Conservation (phyloP, 768 basidiomycete species). For the Psilocybe subaeruginosa region DNA sequence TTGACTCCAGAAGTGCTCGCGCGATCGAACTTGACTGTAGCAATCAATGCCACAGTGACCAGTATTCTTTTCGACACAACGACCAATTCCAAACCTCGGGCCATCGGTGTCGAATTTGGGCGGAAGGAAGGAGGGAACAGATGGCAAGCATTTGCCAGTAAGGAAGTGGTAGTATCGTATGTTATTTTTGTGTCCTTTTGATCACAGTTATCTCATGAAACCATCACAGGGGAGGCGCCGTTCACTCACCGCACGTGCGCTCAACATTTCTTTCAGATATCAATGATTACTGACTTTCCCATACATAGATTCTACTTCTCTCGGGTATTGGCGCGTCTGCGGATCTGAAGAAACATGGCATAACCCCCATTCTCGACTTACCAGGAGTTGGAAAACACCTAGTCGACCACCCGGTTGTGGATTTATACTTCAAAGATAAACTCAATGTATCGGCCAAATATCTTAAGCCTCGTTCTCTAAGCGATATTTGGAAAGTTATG, state of each 20-base stretch:
- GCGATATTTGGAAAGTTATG: slow-evolving; percentile 30
- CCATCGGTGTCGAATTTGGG: slow-evolving; percentile 65
- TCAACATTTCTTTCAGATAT: not conserved
- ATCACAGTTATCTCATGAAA: not conserved
- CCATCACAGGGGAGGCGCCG: slow-evolving; percentile 25
- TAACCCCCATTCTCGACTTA: slow-evolving; percentile 62
- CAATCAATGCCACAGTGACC: slow-evolving; percentile 56
- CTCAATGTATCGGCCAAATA: slow-evolving; percentile 44
- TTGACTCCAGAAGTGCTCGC: slow-evolving; percentile 64
- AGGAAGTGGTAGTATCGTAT: slow-evolving; percentile 67
- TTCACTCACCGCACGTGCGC: slow-evolving; percentile 16
- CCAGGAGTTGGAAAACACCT: slow-evolving; percentile 78
- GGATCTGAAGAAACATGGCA: slow-evolving; percentile 52
- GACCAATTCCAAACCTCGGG: slow-evolving; percentile 41
- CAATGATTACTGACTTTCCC: not conserved
- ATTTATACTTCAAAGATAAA: slow-evolving; percentile 56
- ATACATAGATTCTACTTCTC: slow-evolving; percentile 60
- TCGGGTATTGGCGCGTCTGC: slow-evolving; percentile 76
- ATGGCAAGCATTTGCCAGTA: slow-evolving; percentile 51
- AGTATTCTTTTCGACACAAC: slow-evolving; percentile 55
- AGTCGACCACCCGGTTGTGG: slow-evolving; percentile 65
- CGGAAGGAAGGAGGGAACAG: slow-evolving; percentile 34
- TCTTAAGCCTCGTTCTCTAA: slow-evolving; percentile 29
- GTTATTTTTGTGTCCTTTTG: slow-evolving; percentile 21
- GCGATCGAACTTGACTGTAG: slow-evolving; percentile 67